Evolutionary conservation across 306 rosid genomes (phyloP).

Genomic region (Acacia crassicarpa): DNA sequence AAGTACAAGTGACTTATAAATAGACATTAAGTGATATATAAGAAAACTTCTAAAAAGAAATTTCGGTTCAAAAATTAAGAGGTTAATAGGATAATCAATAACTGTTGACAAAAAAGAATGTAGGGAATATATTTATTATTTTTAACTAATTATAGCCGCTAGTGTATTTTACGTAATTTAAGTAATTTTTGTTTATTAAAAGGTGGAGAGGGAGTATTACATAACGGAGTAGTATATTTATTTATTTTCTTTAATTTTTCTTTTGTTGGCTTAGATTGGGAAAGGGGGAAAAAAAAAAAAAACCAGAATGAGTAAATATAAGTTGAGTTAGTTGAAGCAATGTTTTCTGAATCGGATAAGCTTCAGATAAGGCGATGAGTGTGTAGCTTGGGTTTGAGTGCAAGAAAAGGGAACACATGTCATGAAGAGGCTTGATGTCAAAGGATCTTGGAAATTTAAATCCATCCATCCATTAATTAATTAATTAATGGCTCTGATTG

Average conservation of each 20-base stretch:
- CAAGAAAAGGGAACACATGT: neutral
- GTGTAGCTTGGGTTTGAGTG: neutral
- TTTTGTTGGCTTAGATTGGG: neutral
- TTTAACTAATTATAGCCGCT: no score
- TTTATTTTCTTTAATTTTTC: neutral
- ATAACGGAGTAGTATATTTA: no score
- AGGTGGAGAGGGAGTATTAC: no score
- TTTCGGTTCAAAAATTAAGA: no score
- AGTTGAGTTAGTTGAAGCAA: neutral
- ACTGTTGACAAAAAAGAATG: no score
- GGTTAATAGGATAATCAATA: no score
- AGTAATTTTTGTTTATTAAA: no score
- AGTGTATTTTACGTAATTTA: no score
- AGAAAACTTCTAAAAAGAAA: no score
- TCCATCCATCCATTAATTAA: neutral
- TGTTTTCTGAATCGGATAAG: neutral
- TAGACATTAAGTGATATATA: no score
- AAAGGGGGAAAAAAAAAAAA: neutral
- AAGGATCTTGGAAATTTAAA: slow-evolving; percentile 2
- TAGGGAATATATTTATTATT: no score
- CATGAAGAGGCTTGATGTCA: neutral
- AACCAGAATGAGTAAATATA: neutral
- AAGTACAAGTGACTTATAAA: no score
- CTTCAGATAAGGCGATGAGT: neutral
- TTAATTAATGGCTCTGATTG: neutral